Conservation (phyloP, 148 eudicot genomes). For the Rhododendron ovatum region DNA sequence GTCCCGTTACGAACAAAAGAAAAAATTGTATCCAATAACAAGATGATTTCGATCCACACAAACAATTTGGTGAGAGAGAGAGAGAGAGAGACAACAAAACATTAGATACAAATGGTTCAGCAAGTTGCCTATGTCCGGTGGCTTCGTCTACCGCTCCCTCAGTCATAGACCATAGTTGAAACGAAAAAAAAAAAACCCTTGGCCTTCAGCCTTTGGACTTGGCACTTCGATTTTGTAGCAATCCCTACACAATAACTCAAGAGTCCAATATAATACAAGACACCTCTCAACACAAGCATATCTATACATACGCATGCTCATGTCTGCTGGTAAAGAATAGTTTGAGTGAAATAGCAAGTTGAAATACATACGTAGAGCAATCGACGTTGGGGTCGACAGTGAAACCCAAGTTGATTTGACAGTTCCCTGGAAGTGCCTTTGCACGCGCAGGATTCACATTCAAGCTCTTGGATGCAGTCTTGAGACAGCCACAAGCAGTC, state of each 20-base stretch:
- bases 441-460: conserved; percentile 19
- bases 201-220: neutral
- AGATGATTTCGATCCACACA: neutral
- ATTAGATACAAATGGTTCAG: neutral
- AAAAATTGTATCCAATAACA: neutral
- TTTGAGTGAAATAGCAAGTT: neutral
- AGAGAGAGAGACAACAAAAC: neutral
- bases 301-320: too few relatives aligned
- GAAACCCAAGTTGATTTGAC: conserved; percentile 32
- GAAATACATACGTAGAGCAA: conserved; percentile 33
- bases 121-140: neutral
- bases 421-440: conserved; percentile 36
- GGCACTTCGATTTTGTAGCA: neutral
- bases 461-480: conserved; percentile 21
- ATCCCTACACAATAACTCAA: neutral
- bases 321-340: too few relatives aligned
- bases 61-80: neutral
- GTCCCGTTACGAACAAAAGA: neutral
- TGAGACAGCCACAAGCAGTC: conserved; percentile 38
- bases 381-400: conserved; percentile 34
- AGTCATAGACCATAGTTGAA: neutral
- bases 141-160: neutral
- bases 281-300: too few relatives aligned
- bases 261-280: neutral
- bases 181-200: neutral